These are phyloP conservation scores for Cenchrus purpureus DNA, from an alignment of 176 grass and related monocot genomes.

Conservation along the genomic window DNA sequence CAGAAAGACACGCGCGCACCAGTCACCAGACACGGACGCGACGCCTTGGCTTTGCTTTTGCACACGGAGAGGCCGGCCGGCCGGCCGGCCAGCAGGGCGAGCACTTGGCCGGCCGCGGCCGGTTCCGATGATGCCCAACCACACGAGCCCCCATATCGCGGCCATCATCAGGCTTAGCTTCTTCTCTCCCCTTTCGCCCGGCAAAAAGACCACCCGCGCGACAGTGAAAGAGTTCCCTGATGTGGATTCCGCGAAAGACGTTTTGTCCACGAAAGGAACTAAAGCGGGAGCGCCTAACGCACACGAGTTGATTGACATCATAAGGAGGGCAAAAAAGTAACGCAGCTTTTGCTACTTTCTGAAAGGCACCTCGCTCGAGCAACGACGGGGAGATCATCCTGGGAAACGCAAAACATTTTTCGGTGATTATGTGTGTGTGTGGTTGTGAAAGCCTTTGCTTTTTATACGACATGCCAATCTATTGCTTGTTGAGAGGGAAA, in stretches of 20 bases:
- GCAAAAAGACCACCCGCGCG: constrained; percentile 39
- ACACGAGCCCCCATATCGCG: constrained; percentile 45
- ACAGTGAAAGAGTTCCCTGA: constrained; percentile 33
- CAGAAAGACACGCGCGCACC: background rate
- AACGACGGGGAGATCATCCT: constrained; percentile 30
- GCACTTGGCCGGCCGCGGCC: background rate
- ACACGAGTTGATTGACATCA: constrained; percentile 50
- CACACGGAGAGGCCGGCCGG: background rate
- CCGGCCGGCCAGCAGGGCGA: background rate
- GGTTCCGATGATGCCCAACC: constrained; percentile 37
- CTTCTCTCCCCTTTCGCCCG: background rate
- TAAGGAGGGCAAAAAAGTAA: constrained; percentile 10
- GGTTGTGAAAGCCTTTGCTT: constrained; percentile 7
- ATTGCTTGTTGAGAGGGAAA: background rate
- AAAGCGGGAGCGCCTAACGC: constrained; percentile 1
- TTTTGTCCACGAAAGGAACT: constrained; percentile 43
- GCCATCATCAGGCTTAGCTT: constrained; percentile 10
- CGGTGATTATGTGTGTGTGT: background rate
- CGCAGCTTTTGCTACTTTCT: constrained; percentile 43
- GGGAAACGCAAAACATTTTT: constrained; percentile 34
- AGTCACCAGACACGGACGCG: background rate
- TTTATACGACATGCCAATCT: background rate
- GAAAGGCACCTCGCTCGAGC: constrained; percentile 10
- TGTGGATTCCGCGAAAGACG: constrained; percentile 42
- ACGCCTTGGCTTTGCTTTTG: background rate